Conservation (phyloP, 768 basidiomycete genomes). For the Pleurotus sapidus region DNA sequence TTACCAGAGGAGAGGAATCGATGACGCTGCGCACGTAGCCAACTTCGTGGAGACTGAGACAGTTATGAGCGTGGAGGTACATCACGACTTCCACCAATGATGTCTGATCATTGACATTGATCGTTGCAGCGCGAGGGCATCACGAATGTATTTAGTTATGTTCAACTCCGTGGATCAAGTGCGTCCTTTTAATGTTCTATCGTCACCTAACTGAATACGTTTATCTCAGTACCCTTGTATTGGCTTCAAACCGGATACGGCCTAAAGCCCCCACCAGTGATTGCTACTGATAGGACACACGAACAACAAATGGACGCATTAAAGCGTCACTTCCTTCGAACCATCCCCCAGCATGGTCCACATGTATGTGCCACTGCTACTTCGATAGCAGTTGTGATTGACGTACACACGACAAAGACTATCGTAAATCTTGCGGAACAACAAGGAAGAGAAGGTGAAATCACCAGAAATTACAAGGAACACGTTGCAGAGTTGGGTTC, state of each 20-base stretch:
- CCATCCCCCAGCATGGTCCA: constrained; percentile 68
- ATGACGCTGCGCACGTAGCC: constrained; percentile 89
- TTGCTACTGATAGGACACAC: constrained; percentile 71
- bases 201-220: constrained; percentile 10
- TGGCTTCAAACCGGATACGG: constrained; percentile 90
- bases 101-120: background rate
- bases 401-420: constrained; percentile 40
- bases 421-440: constrained; percentile 91
- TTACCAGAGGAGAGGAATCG: constrained; percentile 93
- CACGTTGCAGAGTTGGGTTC: constrained; percentile 55
- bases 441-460: constrained; percentile 79
- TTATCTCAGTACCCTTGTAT: constrained; percentile 75
- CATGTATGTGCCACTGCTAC: constrained; percentile 50
- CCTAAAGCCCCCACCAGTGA: constrained; percentile 82
- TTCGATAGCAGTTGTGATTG: constrained; percentile 1
- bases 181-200: constrained; percentile 19
- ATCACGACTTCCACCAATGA: background rate
- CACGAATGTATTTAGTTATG: constrained; percentile 80
- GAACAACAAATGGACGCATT: constrained; percentile 70
- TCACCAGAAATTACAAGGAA: constrained; percentile 78
- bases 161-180: constrained; percentile 93
- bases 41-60: constrained; percentile 97
- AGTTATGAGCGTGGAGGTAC: constrained; percentile 77
- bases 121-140: constrained; percentile 62
- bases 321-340: constrained; percentile 69